phyloP scores from a whole-genome alignment of 345 rosid species.

The Aegle marmelos region DNA sequence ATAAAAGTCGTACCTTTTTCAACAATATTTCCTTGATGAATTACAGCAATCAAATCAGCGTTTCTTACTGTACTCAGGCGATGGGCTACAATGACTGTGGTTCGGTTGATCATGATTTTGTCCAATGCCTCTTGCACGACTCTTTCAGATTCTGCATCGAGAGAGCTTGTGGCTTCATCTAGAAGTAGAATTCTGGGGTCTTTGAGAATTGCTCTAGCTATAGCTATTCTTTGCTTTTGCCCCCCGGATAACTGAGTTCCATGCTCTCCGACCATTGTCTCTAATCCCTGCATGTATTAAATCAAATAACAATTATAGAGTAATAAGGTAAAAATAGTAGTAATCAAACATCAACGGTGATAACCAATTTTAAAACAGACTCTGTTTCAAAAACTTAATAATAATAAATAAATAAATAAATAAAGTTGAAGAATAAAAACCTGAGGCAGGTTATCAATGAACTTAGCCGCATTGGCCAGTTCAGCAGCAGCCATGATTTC shows the following conservation, averaged over 20 bases:
- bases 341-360: not conserved
- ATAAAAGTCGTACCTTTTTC: slow-evolving; percentile 38
- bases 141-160: slow-evolving; percentile 26
- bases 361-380: not conserved
- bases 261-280: slow-evolving; percentile 26
- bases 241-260: slow-evolving; percentile 31
- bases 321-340: not conserved
- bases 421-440: slow-evolving; percentile 4
- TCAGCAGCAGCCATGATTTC: slow-evolving; percentile 40
- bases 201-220: slow-evolving; percentile 30
- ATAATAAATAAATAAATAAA: not conserved
- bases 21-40: slow-evolving; percentile 29
- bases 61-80: slow-evolving; percentile 24
- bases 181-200: slow-evolving; percentile 25
- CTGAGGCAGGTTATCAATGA: slow-evolving; percentile 47
- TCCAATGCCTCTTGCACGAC: slow-evolving; percentile 29
- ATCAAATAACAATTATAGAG: not conserved
- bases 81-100: slow-evolving; percentile 25
- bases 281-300: slow-evolving; percentile 11
- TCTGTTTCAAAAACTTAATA: not conserved
- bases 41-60: slow-evolving; percentile 6
- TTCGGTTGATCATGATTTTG: slow-evolving; percentile 22
- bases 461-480: slow-evolving; percentile 46
- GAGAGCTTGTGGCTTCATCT: slow-evolving; percentile 30
- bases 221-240: slow-evolving; percentile 29